These are phyloP conservation scores for Schizophyllum amplum DNA, from an alignment of 1,284 basidiomycete species.

Conservation along the genomic window DNA sequence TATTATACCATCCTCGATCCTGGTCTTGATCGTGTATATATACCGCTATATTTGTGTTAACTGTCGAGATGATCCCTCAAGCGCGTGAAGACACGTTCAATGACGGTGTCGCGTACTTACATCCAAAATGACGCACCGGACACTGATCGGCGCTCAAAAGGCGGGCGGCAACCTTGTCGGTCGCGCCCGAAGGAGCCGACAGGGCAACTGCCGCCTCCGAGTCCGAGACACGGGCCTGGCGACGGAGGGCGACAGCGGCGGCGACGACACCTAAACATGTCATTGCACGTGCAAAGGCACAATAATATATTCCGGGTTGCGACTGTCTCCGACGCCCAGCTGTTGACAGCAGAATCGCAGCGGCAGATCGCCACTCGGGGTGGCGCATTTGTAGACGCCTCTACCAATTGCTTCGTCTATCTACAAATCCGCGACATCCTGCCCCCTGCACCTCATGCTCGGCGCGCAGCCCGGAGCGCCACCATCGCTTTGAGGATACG, in stretches of 20 bases:
- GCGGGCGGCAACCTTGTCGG: neutral
- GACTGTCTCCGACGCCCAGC: too few relatives aligned
- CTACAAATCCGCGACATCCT: neutral
- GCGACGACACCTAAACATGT: neutral
- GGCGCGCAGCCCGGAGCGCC: neutral
- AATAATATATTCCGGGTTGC: neutral
- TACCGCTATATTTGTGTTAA: neutral
- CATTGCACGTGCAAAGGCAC: neutral
- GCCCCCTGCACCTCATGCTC: neutral
- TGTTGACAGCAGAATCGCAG: too few relatives aligned
- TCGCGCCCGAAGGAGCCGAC: neutral
- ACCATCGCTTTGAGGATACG: neutral
- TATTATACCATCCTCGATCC: neutral
- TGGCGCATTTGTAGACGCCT: neutral
- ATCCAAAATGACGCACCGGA: neutral
- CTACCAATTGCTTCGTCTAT: neutral
- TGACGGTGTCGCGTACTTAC: neutral
- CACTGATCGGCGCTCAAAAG: neutral
- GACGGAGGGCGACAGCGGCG: neutral
- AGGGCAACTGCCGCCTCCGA: neutral
- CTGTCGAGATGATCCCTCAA: neutral
- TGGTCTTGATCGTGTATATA: neutral
- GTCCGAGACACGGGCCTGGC: neutral
- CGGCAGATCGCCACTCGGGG: neutral
- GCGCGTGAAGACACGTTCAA: neutral